Evolutionary conservation across 257 asterid genomes (phyloP), one percentile per base, ranked within the genome.

Genomic region (Przewalskia tangutica): DNA sequence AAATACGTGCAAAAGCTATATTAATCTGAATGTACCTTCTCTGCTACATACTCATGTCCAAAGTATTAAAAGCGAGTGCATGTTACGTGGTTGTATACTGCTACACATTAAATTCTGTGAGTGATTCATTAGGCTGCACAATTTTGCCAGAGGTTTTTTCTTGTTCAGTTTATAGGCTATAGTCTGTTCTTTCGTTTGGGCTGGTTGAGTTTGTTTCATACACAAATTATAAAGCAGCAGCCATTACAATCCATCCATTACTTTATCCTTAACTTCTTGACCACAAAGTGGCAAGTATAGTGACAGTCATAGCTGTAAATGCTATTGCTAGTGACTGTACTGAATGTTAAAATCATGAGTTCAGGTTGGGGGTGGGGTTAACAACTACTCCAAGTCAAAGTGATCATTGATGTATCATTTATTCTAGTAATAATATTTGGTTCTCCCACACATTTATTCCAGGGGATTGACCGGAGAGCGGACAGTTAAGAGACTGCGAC

Each of bases 391-490:
- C 65, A 63, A 56, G 54, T 65, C 65, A 63, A 64, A 23, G 10
- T 65, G 58, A 14, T 23, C 40, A 48, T 34, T 32, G 34, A 8
- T 62, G 48, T 65, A 56, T 38, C 60, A 17, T 62, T 77, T n/a
- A 7, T 38, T 62, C 34, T 53, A 81, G 65, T 18, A 78, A 63
- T 77, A 54, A 46, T 20, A 83, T 62, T 48, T 79, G 38, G 23
- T 65, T 82, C 79, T 80, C 82, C 38, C 81, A 84, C 82, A 38
- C 65, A 55, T 77, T 77, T 84, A 84, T 82, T 77, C 81, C 88
- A 96, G 98, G 95, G 98, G 93, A 62, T 84, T 90, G 82, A 82
- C 92, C 4, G 99, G 99, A 70, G 99, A 96, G 88, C 87, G 98
- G 46, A 96, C 98, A 60, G 99, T 96, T 65, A 96, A 94, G 92